A percentile compares a stretch with the other conserved stretches of the same genome.
These are phyloP conservation scores for Sugiyamaella xylanicola DNA, from an alignment of 1,139 yeast species.

Conservation along the genomic window DNA sequence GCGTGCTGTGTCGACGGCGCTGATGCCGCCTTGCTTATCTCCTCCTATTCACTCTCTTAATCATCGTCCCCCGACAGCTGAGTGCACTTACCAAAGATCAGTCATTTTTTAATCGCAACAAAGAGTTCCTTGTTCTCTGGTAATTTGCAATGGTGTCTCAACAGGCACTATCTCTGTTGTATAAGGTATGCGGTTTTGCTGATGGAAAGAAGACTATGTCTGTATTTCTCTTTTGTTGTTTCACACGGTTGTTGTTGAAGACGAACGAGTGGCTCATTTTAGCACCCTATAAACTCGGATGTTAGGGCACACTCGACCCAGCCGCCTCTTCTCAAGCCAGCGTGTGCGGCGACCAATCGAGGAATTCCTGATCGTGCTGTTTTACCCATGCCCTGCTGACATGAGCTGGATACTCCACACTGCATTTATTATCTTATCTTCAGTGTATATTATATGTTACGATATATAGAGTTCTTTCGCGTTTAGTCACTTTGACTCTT, in stretches of 20 bases:
- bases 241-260: conserved; percentile 16
- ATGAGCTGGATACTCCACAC: too few relatives aligned
- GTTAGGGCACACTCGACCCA: conserved; percentile 2
- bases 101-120: conserved; percentile 37
- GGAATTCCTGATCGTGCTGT: too few relatives aligned
- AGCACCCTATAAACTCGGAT: neutral
- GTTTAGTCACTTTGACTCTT: too few relatives aligned
- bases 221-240: conserved; percentile 1
- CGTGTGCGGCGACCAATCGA: neutral
- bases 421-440: too few relatives aligned
- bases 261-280: conserved; percentile 17
- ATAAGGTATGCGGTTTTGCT: neutral
- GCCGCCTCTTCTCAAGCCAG: neutral
- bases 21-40: neutral
- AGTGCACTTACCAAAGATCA: conserved; percentile 46
- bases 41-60: neutral
- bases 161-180: conserved; percentile 6
- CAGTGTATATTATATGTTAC: too few relatives aligned
- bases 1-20: too few relatives aligned
- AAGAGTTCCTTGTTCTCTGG: too few relatives aligned
- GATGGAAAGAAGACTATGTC: conserved; percentile 2
- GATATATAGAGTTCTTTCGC: too few relatives aligned
- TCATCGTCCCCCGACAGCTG: neutral
- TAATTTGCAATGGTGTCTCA: conserved; percentile 6
- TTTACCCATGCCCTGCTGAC: too few relatives aligned